Conservation (phyloP, 169 alveolate species). For the Amoebophrya sp. region DNA sequence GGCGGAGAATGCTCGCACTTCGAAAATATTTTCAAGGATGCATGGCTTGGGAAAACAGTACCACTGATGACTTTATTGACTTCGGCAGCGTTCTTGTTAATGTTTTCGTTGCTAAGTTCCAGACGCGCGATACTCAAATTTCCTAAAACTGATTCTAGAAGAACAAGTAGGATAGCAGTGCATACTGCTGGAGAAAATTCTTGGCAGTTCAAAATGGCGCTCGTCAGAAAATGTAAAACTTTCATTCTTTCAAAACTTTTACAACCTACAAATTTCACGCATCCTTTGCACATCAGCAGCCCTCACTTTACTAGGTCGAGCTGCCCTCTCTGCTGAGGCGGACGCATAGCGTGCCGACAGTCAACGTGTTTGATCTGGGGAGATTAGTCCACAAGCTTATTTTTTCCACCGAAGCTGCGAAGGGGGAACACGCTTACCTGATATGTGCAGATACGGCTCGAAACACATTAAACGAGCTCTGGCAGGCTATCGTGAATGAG, state of each 20-base stretch:
- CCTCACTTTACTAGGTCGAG: not conserved
- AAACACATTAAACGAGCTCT: not conserved
- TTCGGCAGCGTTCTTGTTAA: too few species aligned
- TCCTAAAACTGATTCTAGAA: too few species aligned
- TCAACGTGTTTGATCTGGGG: not conserved
- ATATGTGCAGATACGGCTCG: not conserved
- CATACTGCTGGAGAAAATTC: too few species aligned
- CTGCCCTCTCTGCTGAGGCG: not conserved
- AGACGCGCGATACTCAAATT: too few species aligned
- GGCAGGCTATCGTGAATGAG: not conserved
- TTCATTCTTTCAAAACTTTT: too few species aligned
- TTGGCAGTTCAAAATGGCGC: too few species aligned
- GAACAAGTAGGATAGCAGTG: too few species aligned
- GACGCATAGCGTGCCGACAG: not conserved
- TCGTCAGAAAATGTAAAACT: too few species aligned
- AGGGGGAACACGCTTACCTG: not conserved
- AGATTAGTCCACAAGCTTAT: not conserved
- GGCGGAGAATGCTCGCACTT: not conserved
- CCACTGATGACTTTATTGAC: too few species aligned
- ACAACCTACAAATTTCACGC: too few species aligned
- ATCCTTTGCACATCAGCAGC: too few species aligned
- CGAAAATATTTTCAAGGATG: not conserved
- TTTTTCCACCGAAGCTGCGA: not conserved
- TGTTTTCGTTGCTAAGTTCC: too few species aligned
- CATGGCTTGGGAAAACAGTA: not conserved